Percentiles rank a stretch among this genome's conserved stretches.
Conservation (phyloP, 176 grass and related monocot species). For the Oryza longistaminata region DNA sequence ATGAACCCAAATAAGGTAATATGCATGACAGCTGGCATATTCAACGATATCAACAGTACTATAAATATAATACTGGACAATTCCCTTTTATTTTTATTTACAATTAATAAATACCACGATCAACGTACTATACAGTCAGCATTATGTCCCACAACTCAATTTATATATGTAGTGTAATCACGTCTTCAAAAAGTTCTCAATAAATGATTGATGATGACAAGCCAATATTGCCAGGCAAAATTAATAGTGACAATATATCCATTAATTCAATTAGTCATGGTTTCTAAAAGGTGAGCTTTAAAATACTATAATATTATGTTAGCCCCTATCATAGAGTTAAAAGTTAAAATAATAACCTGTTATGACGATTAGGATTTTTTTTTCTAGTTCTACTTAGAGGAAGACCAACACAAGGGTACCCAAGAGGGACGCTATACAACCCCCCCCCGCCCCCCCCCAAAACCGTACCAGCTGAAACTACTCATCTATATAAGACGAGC, state of each 20-base stretch:
- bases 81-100: background rate
- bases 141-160: slow-evolving; percentile 3
- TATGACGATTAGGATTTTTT: no score
- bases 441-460: no score
- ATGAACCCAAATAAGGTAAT: background rate
- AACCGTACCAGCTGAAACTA: no score
- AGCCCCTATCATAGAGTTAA: background rate
- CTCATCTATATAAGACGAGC: no score
- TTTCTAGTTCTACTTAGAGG: no score
- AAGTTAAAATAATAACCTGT: no score
- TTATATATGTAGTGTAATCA: background rate
- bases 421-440: no score
- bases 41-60: background rate
- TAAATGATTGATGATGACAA: background rate
- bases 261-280: background rate
- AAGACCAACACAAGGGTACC: no score
- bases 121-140: background rate
- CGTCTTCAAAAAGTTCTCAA: background rate
- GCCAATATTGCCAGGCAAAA: background rate
- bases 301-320: background rate
- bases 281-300: background rate
- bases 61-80: background rate
- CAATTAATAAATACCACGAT: background rate
- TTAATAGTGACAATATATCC: background rate
- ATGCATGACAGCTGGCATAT: background rate